phyloP scores from a whole-genome alignment of 352 stramenopile genomes.

The Nothophytophthora sp. region DNA sequence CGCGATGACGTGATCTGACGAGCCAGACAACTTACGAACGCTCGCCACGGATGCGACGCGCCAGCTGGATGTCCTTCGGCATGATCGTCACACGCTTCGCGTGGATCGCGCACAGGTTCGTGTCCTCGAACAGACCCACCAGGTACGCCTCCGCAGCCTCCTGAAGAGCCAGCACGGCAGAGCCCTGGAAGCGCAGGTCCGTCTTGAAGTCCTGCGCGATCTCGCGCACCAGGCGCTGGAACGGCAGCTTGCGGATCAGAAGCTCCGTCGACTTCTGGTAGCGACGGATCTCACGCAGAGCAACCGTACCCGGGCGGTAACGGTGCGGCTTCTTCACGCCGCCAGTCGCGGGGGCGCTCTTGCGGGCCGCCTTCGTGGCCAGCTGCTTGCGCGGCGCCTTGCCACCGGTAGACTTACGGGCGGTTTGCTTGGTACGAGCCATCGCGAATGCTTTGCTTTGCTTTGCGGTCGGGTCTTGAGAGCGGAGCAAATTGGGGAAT shows the following conservation, averaged over 20 bases:
- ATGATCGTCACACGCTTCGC: conserved; percentile 95
- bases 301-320: conserved; percentile 85
- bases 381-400: conserved; percentile 96
- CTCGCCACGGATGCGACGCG: conserved; percentile 91
- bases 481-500: conserved; percentile 64
- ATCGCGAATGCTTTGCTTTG: conserved; percentile 74
- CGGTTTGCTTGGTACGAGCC: conserved; percentile 97
- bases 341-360: conserved; percentile 89
- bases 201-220: conserved; percentile 90
- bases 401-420: conserved; percentile 94
- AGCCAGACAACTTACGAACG: conserved; percentile 58
- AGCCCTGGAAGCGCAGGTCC: conserved; percentile 90
- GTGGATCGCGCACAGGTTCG: conserved; percentile 94
- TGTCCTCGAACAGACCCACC: conserved; percentile 88
- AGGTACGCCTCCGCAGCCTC: conserved; percentile 88
- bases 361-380: conserved; percentile 92
- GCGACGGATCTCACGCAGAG: conserved; percentile 96
- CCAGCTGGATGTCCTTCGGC: conserved; percentile 95
- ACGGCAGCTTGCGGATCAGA: conserved; percentile 96
- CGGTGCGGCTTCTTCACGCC: conserved; percentile 94
- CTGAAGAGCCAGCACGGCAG: conserved; percentile 84
- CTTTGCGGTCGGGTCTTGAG: conserved; percentile 30
- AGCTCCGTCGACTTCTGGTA: conserved; percentile 98
- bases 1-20: conserved; percentile 5
- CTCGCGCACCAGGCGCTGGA: conserved; percentile 95